Evolutionary conservation across 441 rosid species (phyloP).

Genomic region (Erysimum cheiri): DNA sequence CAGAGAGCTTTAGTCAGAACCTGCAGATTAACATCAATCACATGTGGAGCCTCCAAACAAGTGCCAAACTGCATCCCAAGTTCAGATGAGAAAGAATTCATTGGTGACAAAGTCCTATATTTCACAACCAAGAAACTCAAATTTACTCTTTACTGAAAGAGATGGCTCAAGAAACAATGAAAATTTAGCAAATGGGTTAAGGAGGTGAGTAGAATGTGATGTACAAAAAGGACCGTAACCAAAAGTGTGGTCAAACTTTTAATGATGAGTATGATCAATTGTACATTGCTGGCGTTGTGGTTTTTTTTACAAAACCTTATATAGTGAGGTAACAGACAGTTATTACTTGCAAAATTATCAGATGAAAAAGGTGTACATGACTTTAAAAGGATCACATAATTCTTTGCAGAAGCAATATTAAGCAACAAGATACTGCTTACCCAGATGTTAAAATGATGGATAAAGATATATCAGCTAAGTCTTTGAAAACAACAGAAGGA

Average conservation of each 20-base stretch:
- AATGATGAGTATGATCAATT: constrained; percentile 1
- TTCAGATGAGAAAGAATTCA: constrained; percentile 94
- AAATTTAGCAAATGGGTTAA: constrained; percentile 30
- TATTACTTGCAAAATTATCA: not conserved
- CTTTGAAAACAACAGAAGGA: constrained; percentile 94
- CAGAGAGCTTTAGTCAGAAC: constrained; percentile 47
- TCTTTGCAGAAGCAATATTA: constrained; percentile 31
- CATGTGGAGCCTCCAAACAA: constrained; percentile 97
- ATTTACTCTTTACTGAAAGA: constrained; percentile 29
- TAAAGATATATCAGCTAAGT: constrained; percentile 85
- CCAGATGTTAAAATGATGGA: constrained; percentile 95
- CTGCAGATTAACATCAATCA: constrained; percentile 84
- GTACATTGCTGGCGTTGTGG: constrained; percentile 1
- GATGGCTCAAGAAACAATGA: constrained; percentile 29
- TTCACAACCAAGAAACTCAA: constrained; percentile 34
- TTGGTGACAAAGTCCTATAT: constrained; percentile 89
- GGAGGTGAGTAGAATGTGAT: constrained; percentile 19
- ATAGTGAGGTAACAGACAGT: constrained; percentile 22
- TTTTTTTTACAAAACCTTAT: not conserved
- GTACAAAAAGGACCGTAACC: not conserved
- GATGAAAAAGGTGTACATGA: constrained; percentile 28
- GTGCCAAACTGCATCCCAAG: constrained; percentile 95
- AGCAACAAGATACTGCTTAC: constrained; percentile 56
- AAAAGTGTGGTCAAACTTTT: not conserved
- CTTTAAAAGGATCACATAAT: constrained; percentile 25